Conservation (phyloP, 2,329 filamentous ascomycete species). For the Pestalotiopsis sp. region DNA sequence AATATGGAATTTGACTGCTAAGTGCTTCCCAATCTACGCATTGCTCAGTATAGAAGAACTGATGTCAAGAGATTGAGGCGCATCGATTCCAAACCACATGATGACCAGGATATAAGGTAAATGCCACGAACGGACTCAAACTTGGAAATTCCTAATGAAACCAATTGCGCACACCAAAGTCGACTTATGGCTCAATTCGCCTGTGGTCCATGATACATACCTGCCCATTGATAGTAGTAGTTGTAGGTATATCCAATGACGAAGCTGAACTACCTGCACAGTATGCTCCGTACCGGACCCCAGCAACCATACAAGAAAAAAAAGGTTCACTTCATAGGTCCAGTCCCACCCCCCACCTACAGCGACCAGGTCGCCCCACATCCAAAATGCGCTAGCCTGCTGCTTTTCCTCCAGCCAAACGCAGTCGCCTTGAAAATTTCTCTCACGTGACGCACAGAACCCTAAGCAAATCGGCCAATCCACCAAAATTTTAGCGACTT, state of each 20-base stretch:
- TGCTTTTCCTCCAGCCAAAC: not conserved
- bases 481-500: slow-evolving; percentile 10
- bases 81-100: not conserved
- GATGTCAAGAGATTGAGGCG: not conserved
- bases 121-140: not conserved
- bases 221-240: no score
- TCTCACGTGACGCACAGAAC: slow-evolving; percentile 4
- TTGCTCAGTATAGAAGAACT: not conserved
- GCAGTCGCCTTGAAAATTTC: not conserved
- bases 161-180: no score
- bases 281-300: not conserved
- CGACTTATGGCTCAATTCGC: no score
- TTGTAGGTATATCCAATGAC: no score
- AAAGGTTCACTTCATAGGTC: not conserved
- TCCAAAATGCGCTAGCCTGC: not conserved
- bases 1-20: not conserved
- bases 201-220: not conserved
- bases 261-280: no score
- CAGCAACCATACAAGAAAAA: not conserved
- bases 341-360: not conserved
- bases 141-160: not conserved
- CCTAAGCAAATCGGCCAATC: slow-evolving; percentile 6
- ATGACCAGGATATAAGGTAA: not conserved
- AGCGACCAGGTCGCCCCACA: not conserved
- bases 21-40: no score